Base-by-base conservation (phyloP, 2,329 filamentous ascomycete species). In the Aspergillus eucalypticola region DNA sequence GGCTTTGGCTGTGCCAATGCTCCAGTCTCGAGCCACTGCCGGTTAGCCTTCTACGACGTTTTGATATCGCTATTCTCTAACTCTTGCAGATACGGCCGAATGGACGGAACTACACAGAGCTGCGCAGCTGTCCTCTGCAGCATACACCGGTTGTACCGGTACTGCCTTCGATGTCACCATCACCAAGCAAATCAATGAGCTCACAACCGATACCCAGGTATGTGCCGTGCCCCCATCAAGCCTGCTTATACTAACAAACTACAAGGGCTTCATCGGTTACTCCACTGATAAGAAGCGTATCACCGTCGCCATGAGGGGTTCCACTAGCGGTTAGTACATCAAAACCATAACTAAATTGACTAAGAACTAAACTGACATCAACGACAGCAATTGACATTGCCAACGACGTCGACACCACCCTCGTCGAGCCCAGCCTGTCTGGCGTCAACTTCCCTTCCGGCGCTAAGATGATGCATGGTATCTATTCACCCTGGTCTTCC, bases 121-220 rank as follows among this genome's bases (percentile, higher is more conserved):
- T 3, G 71, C 71, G n/a, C 48, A 72, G 25, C 64, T 73, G 11
- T 69, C 71, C 8, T 73, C 71, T 6, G 71, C 70, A 41, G 69
- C 70, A 1, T 72, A 73, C 51, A 69, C 62, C 3, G 71, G 67
- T 41, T 73, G 71, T 44, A 51, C 29, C 7, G 64, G 64, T 15
- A 62, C 54, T 8, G 71, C 71, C 5, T 73, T 72, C 32, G 71
- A 73, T 63, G 65, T 73, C 11, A 72, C 62, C 13, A 70, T 73
- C 52, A 73, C 71, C 19, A 70, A 69, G 59, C 62, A 64, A 15
- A 65, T 73, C 23, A 15, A 65, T 27, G 62, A 72, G 35, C 6
- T 46, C 1, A 10, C 59, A 5, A 72, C 71, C 8, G 66, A 69
- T 48, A 71, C 71, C 6, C 62, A 73, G 58, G 68, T 66, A 59